These are phyloP conservation scores for Vaccinium vitisidaea DNA, from an alignment of 148 eudicot genomes.

Conservation along the genomic window DNA sequence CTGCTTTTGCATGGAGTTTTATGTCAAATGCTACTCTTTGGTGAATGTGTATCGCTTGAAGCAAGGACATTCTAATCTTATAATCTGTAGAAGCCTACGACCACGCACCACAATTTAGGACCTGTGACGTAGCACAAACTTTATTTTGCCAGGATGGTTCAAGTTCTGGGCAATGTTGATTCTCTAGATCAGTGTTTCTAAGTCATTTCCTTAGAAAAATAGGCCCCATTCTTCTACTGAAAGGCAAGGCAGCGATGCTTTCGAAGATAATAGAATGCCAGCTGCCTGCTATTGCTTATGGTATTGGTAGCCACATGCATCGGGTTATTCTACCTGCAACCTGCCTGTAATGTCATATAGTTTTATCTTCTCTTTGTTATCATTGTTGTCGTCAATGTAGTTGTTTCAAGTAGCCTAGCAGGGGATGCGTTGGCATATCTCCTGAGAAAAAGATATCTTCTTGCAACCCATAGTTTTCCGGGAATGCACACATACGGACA, in stretches of 20 bases:
- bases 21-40: not conserved
- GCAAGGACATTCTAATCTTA: not conserved
- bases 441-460: not conserved
- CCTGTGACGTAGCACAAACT: not conserved
- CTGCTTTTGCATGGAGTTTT: not conserved
- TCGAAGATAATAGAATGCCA: not conserved
- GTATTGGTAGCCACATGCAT: not conserved
- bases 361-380: not conserved
- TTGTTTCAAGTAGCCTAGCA: not conserved
- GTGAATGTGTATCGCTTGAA: not conserved
- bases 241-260: not conserved
- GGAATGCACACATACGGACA: not conserved
- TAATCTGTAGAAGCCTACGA: not conserved
- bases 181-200: not conserved
- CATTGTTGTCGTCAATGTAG: conserved; percentile 1
- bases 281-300: not conserved
- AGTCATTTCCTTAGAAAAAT: not conserved
- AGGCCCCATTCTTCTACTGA: not conserved
- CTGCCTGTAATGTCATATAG: not conserved
- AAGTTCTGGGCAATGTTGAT: not conserved
- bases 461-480: not conserved
- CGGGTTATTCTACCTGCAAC: not conserved
- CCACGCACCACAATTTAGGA: not conserved
- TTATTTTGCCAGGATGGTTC: not conserved
- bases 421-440: not conserved